A percentile compares a stretch with the other conserved stretches of the same genome.
phyloP scores from a whole-genome alignment of 2,329 filamentous ascomycete genomes.

The Verticillium longisporum region DNA sequence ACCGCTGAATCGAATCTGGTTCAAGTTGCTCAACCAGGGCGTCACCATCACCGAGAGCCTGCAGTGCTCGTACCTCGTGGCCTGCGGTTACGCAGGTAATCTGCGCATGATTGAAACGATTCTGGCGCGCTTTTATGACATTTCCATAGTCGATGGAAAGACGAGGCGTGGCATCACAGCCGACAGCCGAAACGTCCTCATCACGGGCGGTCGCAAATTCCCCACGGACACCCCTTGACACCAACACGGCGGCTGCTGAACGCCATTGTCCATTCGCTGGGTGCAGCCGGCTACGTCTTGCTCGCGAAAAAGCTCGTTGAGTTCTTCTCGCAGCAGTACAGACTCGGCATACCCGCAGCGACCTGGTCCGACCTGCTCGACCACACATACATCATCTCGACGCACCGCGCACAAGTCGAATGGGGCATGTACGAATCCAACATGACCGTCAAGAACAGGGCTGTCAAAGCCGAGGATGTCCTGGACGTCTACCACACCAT shows the following conservation, averaged over 20 bases:
- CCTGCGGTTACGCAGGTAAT: slow-evolving; percentile 5
- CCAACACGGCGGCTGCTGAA: slow-evolving; percentile 55
- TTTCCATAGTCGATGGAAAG: background rate
- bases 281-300: slow-evolving; percentile 57
- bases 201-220: slow-evolving; percentile 31
- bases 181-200: slow-evolving; percentile 11
- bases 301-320: slow-evolving; percentile 54
- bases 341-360: slow-evolving; percentile 45
- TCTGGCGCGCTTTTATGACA: slow-evolving; percentile 3
- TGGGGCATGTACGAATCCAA: slow-evolving; percentile 24
- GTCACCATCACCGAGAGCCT: slow-evolving; percentile 4
- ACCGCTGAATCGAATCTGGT: slow-evolving; percentile 7
- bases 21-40: background rate
- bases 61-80: slow-evolving; percentile 7
- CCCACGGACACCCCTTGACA: slow-evolving; percentile 42
- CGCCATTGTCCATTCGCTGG: slow-evolving; percentile 61
- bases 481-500: slow-evolving; percentile 52
- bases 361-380: slow-evolving; percentile 63
- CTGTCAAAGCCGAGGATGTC: slow-evolving; percentile 36
- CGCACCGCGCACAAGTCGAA: slow-evolving; percentile 23
- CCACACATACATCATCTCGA: slow-evolving; percentile 56
- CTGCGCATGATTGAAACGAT: slow-evolving; percentile 2
- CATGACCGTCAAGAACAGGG: slow-evolving; percentile 11
- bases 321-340: slow-evolving; percentile 53
- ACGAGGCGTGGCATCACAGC: background rate